These are phyloP conservation scores for Fragilaria crotonensis DNA, from an alignment of 108 stramenopile species.

Conservation along the genomic window DNA sequence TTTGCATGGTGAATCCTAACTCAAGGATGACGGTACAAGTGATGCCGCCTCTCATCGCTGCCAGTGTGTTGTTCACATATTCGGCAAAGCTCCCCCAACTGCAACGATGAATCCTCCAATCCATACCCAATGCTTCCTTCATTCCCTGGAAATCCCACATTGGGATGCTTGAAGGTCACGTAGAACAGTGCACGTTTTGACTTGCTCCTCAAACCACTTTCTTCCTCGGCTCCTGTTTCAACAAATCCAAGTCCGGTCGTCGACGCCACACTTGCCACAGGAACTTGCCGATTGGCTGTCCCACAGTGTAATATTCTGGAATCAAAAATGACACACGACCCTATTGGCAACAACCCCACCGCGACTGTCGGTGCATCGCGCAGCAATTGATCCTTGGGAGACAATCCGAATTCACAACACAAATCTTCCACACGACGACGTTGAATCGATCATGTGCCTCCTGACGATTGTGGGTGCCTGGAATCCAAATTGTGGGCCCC, in stretches of 20 bases:
- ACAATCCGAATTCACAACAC: not conserved
- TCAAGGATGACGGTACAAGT: too few species aligned
- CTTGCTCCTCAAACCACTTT: not conserved
- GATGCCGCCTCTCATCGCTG: too few species aligned
- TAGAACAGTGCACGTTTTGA: constrained; percentile 64
- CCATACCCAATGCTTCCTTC: constrained; percentile 43
- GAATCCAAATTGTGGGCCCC: constrained; percentile 49
- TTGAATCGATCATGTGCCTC: constrained; percentile 27
- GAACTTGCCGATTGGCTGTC: constrained; percentile 20
- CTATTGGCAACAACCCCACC: constrained; percentile 27
- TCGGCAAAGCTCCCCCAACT: not conserved
- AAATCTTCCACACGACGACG: constrained; percentile 2
- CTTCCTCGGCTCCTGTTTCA: too few species aligned
- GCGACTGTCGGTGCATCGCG: constrained; percentile 20
- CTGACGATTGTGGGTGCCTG: constrained; percentile 22
- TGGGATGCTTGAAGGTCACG: constrained; percentile 57
- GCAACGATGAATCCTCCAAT: not conserved
- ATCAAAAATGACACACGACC: constrained; percentile 39
- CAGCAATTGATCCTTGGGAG: constrained; percentile 31
- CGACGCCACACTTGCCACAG: not conserved
- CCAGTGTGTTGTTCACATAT: too few species aligned
- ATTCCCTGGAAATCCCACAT: constrained; percentile 60
- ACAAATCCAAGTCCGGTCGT: too few species aligned
- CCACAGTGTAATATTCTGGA: constrained; percentile 38
- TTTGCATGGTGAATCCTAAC: too few species aligned